Base-by-base conservation (phyloP, 441 rosid species). In the Geranium incanum region DNA sequence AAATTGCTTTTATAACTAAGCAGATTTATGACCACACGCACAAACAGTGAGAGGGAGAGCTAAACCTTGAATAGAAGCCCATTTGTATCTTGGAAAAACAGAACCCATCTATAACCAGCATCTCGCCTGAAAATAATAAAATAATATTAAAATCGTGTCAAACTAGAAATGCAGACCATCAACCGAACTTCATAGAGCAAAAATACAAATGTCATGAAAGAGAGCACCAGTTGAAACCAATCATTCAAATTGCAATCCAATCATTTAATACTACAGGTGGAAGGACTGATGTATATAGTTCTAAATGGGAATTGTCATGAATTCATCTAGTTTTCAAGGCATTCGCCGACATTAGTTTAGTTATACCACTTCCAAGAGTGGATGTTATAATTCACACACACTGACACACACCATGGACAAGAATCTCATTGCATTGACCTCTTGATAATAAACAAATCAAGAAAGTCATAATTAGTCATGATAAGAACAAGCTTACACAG, bases 31-130 rank as follows among this genome's bases (percentile, higher is more conserved):
- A 21, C 3, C 3, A 19, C 21, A 57, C 60, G 3, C 5, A 52
- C 16, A 52, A 12, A 11, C n/a, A 12, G 16, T 7, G 55, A 48
- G 62, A 57, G 63, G 18, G 23, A 57, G 21, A 64, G 75, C 71
- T 79, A 65, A 71, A 92, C 99, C 94, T 95, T 95, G 82, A 95
- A 95, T 41, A 92, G 86, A 77, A 95, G 98, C 78, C 98, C 99
- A 83, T 90, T 95, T 72, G 97, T 95, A 71, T 95, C 98, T 85
- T 95, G 99, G 88, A 95, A 91, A 86, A 95, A 95, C 71, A 92
- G 76, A 75, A 92, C 92, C 99, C 99, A 95, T 74, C 83, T 90
- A 74, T 82, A 68, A 75, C 96, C 98, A 79, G 87, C 82, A 75
- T 80, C 86, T 66, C 68, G 84, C 99, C 98, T 95, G 83, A 68